Evolutionary conservation across 176 grass and related monocot species (phyloP), one percentile per base, ranked within the genome.

Genomic region (Triticum aestivum): DNA sequence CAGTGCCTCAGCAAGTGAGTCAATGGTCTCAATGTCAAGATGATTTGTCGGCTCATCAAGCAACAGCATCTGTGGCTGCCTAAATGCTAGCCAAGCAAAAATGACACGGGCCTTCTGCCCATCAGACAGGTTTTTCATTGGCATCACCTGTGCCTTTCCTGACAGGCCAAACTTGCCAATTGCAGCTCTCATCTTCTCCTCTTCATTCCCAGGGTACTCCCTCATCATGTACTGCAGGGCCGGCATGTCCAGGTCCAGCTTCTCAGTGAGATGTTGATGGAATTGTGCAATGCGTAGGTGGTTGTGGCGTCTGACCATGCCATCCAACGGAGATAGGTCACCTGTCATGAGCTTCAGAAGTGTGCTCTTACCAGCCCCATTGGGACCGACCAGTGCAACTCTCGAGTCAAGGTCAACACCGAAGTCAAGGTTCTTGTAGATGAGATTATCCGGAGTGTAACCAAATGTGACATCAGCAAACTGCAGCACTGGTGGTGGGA

Each of bases 281-380:
- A 86, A 98, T 61, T 96, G 96, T 1, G 93, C 96, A 32, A 98
- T 96, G 65, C 88, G 91, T 42, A 98, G 88, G 84, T 98, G 96
- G 86, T 98, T 98, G 89, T 98, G 96, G 61, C 96, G 93, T 86
- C 96, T 92, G 18, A 98, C 96, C 96, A 98, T 98, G 26, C 96
- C 96, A 52, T 98, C 97, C 39, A 89, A 69, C 17, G 94, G 97
- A 82, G 5, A 9, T 26, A 96, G 86, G 2, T 98, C 94, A 42
- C 97, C 93, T 3, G 97, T 98, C 97, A 98, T 98, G 56, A 98
- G 82, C 88, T 98, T 96, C 45, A 96, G 87, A 45, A 98, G 86
- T 30, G 94, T 98, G 79, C 92, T 98, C 80, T 98, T 98, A 6
- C 97, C 94, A 15, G 97, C 96, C 47, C 96, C 95, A 76, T 98